These are phyloP conservation scores for Aspergillus fumigatus DNA, from an alignment of 2,329 filamentous ascomycete species.

Conservation along the genomic window DNA sequence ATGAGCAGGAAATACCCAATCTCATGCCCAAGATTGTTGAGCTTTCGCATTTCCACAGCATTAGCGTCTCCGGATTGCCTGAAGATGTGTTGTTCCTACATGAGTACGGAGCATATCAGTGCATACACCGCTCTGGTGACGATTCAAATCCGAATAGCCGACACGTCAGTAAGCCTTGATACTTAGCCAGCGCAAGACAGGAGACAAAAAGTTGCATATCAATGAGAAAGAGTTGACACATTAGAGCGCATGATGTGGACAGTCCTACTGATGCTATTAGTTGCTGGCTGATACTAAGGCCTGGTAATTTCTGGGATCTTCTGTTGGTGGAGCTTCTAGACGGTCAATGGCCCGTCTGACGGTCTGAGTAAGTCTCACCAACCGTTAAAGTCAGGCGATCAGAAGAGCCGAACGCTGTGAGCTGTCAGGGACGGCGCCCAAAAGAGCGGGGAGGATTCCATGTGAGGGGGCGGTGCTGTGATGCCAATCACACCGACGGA, in stretches of 20 bases:
- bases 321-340: neutral
- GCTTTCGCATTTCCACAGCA: neutral
- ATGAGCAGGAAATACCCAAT: neutral
- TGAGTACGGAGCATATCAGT: constrained; percentile 8
- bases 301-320: neutral
- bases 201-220: neutral
- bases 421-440: constrained; percentile 3
- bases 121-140: constrained; percentile 5
- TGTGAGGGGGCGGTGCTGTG: constrained; percentile 4
- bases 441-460: neutral
- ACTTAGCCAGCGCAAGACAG: neutral
- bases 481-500: neutral
- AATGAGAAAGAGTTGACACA: neutral
- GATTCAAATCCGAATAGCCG: neutral
- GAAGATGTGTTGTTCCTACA: neutral
- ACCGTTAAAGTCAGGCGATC: neutral
- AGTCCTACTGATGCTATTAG: neutral
- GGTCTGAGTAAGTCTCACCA: neutral
- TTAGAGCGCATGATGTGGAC: neutral
- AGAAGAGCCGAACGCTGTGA: neutral
- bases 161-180: neutral
- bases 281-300: neutral
- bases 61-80: constrained; percentile 5
- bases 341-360: neutral
- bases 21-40: neutral